A percentile compares a stretch with the other conserved stretches of the same genome.
phyloP scores from a whole-genome alignment of 768 basidiomycete species.

The Steccherinum ochraceum region DNA sequence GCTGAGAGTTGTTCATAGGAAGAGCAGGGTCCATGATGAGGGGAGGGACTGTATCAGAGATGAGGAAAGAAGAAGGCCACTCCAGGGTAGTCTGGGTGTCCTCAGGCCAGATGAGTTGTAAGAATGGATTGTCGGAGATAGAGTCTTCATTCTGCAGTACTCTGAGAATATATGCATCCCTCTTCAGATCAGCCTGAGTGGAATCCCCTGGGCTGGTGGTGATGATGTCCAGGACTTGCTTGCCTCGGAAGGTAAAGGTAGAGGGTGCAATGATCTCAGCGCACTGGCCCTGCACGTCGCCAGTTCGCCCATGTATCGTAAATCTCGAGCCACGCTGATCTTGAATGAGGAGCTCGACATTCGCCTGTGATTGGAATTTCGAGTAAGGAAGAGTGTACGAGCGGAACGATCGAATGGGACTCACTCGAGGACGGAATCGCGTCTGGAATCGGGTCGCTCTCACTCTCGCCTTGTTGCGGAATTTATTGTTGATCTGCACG shows the following conservation, averaged over 20 bases:
- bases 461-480: slow-evolving; percentile 12
- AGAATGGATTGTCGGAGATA: slow-evolving; percentile 30
- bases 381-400: not conserved
- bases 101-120: slow-evolving; percentile 28
- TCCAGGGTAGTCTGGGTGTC: slow-evolving; percentile 17
- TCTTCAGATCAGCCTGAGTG: slow-evolving; percentile 51
- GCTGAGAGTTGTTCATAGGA: slow-evolving; percentile 35
- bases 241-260: slow-evolving; percentile 13
- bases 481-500: slow-evolving; percentile 1
- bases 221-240: slow-evolving; percentile 30
- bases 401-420: not conserved
- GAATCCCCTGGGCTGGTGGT: slow-evolving; percentile 50
- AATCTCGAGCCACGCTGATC: slow-evolving; percentile 17
- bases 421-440: slow-evolving; percentile 15
- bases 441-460: slow-evolving; percentile 24
- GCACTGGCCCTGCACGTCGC: slow-evolving; percentile 8
- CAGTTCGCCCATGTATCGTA: slow-evolving; percentile 17
- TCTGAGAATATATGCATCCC: slow-evolving; percentile 22
- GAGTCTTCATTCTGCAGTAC: slow-evolving; percentile 28
- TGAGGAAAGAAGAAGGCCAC: slow-evolving; percentile 32
- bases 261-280: slow-evolving; percentile 15
- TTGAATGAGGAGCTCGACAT: not conserved
- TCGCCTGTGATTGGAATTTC: not conserved
- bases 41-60: slow-evolving; percentile 13
- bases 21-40: slow-evolving; percentile 16